A percentile compares a stretch with the other conserved stretches of the same genome.
Evolutionary conservation across 2,329 filamentous ascomycete genomes (phyloP).

Genomic region (Pseudogymnoascus sp.): DNA sequence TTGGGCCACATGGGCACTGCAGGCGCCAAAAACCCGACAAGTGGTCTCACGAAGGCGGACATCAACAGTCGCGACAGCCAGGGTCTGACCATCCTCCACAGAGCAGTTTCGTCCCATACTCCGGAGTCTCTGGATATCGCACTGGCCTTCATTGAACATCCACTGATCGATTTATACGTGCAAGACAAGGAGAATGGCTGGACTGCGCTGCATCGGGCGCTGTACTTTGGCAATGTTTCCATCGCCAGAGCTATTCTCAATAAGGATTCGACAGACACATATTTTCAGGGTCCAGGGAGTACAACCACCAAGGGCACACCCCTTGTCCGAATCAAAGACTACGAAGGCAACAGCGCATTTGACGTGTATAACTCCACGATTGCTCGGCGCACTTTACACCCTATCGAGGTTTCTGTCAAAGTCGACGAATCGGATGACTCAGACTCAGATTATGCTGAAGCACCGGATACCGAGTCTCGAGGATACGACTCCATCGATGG

Average conservation of each 20-base stretch:
- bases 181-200: conserved; percentile 91
- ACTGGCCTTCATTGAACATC: conserved; percentile 69
- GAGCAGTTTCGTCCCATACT: conserved; percentile 68
- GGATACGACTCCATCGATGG: conserved; percentile 39
- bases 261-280: conserved; percentile 54
- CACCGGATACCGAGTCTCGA: conserved; percentile 19
- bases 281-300: conserved; percentile 50
- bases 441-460: conserved; percentile 44
- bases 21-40: conserved; percentile 36
- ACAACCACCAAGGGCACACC: conserved; percentile 52
- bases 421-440: conserved; percentile 39
- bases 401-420: conserved; percentile 18
- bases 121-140: conserved; percentile 66
- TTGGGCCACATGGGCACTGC: conserved; percentile 40
- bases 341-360: conserved; percentile 89
- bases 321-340: conserved; percentile 90
- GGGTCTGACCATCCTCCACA: conserved; percentile 76
- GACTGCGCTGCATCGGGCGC: conserved; percentile 85
- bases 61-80: conserved; percentile 76
- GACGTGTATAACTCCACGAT: conserved; percentile 88
- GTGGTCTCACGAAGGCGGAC: conserved; percentile 48
- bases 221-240: conserved; percentile 83
- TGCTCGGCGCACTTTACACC: conserved; percentile 58
- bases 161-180: conserved; percentile 72
- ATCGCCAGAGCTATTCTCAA: conserved; percentile 76